A percentile compares a stretch with the other conserved stretches of the same genome.
Evolutionary conservation across 2,329 filamentous ascomycete species (phyloP).

Genomic region (Trichoderma koningiopsis): DNA sequence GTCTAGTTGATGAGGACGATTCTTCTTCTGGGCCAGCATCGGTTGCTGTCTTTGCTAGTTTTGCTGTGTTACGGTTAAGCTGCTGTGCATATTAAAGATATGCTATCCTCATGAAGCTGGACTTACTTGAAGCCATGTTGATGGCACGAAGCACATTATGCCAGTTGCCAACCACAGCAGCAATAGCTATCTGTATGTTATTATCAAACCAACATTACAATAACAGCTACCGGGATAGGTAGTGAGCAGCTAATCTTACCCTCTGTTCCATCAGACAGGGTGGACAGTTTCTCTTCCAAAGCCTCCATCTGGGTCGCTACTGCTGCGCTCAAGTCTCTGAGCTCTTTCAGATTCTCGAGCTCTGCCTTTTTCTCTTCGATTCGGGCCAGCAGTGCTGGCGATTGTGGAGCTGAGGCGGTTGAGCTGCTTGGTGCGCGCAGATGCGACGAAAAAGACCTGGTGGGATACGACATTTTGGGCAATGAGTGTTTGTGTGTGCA

Average conservation of each 20-base stretch:
- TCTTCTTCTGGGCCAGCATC: slow-evolving; percentile 40
- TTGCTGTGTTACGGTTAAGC: slow-evolving; percentile 51
- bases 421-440: slow-evolving; percentile 63
- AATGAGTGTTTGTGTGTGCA: not conserved
- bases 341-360: slow-evolving; percentile 74
- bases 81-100: not conserved
- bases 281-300: slow-evolving; percentile 75
- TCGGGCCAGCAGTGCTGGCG: slow-evolving; percentile 69
- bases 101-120: not conserved
- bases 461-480: slow-evolving; percentile 56
- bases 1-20: slow-evolving; percentile 46
- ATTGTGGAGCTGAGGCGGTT: slow-evolving; percentile 59
- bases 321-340: slow-evolving; percentile 76
- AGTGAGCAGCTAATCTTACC: slow-evolving; percentile 48
- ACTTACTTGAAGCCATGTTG: slow-evolving; percentile 80
- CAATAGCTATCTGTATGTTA: slow-evolving; percentile 59
- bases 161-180: slow-evolving; percentile 84
- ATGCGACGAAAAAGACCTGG: slow-evolving; percentile 64
- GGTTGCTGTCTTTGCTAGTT: slow-evolving; percentile 64
- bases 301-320: slow-evolving; percentile 82
- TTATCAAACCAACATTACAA: not conserved
- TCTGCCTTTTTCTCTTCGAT: slow-evolving; percentile 87
- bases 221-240: not conserved
- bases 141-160: slow-evolving; percentile 83
- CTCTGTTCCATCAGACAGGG: slow-evolving; percentile 80